phyloP scores from a whole-genome alignment of 805 yeast genomes.

The Metschnikowia orientalis region DNA sequence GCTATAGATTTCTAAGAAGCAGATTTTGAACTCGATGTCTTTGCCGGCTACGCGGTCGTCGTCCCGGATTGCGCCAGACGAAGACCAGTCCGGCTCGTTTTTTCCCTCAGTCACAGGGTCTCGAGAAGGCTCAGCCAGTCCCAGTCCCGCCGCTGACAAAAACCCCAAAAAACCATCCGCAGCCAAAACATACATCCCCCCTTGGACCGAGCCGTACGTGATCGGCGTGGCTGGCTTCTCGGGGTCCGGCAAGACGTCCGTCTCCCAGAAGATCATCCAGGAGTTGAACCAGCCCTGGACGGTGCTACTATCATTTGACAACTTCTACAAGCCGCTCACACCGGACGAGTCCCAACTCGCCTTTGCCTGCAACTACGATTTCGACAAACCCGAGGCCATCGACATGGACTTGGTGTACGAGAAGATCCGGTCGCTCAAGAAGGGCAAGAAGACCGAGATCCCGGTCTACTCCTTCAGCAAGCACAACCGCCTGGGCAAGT shows the following conservation, averaged over 20 bases:
- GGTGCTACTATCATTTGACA: constrained; percentile 81
- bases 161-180: not conserved
- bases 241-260: constrained; percentile 90
- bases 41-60: constrained; percentile 8
- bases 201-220: constrained; percentile 85
- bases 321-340: constrained; percentile 76
- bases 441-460: constrained; percentile 49
- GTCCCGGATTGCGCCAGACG: constrained; percentile 25
- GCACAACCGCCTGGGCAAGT: constrained; percentile 63
- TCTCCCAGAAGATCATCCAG: constrained; percentile 76
- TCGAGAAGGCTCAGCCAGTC: constrained; percentile 2
- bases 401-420: constrained; percentile 70
- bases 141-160: not conserved
- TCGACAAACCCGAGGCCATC: constrained; percentile 81
- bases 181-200: constrained; percentile 46
- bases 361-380: constrained; percentile 68
- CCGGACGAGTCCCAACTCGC: constrained; percentile 61
- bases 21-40: too few relatives aligned
- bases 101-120: constrained; percentile 13
- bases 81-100: constrained; percentile 23
- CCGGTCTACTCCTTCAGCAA: constrained; percentile 58
- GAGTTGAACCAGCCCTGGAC: constrained; percentile 91
- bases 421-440: constrained; percentile 61
- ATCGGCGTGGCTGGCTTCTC: constrained; percentile 77
- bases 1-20: too few relatives aligned